Evolutionary conservation across 371 early-diverging fungal genomes (phyloP), one percentile per base, ranked within the genome.

Genomic region (Apophysomyces elegans): DNA sequence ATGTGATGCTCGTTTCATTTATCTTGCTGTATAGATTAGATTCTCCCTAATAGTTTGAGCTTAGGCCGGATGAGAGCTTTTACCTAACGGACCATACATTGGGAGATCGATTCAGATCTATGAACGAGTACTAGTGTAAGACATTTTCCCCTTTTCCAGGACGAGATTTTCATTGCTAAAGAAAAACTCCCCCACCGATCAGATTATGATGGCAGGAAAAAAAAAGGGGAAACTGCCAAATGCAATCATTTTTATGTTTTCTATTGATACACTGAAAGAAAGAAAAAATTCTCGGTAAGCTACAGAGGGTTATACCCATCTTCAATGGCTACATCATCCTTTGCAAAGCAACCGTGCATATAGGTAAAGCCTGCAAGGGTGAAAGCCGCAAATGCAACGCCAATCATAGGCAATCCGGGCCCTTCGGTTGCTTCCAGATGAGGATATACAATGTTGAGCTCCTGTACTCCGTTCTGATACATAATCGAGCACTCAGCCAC

Each of bases 301-400:
- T 70, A 78, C 59, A 79, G 59, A 7, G 76, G 70, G 60, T 54
- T 76, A 36, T 79, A 79, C 11, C 79, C 79, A 46, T 72, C 76
- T 37, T 60, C 57, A 13, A 64, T 37, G 38, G 63, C 45, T n/a
- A 61, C 56, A 8, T 67, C 68, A 50, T 68, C 69, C n/a, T 68
- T 64, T 37, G 59, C 64, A 58, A 74, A 73, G 36, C 70, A 71
- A n/a, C 77, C 80, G 68, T 73, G 69, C 45, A 75, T 50, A 61
- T 71, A 72, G 9, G 64, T 46, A 57, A 56, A 74, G 3, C 72
- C 65, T 3, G 83, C 67, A 13, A 77, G 26, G 11, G 57, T 14
- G 59, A 76, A 76, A 11, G 56, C 54, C 9, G 69, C 70, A 72
- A 82, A 79, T 7, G 76, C 69, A 18, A 72, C 62, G 13, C 83